A percentile compares a stretch with the other conserved stretches of the same genome.
Conservation (phyloP, 208 protist genomes). For the Zelonia costaricensis region DNA sequence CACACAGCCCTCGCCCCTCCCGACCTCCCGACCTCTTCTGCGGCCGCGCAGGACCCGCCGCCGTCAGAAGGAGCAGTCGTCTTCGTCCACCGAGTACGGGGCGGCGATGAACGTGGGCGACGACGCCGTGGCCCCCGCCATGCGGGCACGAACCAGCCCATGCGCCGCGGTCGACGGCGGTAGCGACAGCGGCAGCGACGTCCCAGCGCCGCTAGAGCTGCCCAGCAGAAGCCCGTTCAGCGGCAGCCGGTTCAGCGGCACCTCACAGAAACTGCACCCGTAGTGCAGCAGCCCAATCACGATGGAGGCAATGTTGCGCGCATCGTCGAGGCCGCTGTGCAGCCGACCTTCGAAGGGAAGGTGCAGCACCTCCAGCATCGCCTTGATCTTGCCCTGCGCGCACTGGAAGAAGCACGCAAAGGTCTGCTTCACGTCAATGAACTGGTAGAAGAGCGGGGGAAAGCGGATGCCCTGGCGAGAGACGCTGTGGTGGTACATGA, state of each 20-base stretch:
- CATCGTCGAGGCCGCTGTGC: conserved; percentile 88
- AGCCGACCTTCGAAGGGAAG: conserved; percentile 76
- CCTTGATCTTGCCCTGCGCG: conserved; percentile 80
- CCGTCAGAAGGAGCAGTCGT: conserved; percentile 11
- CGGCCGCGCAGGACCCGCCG: no score
- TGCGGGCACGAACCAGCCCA: not conserved
- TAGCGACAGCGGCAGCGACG: conserved; percentile 25
- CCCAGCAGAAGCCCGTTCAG: conserved; percentile 19
- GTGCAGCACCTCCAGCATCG: conserved; percentile 85
- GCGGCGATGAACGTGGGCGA: conserved; percentile 13
- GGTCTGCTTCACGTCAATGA: conserved; percentile 84
- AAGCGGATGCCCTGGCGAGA: conserved; percentile 78
- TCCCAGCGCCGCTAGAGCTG: not conserved
- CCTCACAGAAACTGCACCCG: conserved; percentile 76
- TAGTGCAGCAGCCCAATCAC: conserved; percentile 81
- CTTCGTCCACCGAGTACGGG: conserved; percentile 20
- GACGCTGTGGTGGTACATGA: conserved; percentile 85
- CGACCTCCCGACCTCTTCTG: no score
- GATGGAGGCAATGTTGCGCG: conserved; percentile 85
- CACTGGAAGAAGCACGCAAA: conserved; percentile 83
- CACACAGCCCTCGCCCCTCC: no score
- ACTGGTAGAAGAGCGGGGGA: conserved; percentile 83
- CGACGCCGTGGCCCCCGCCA: no score
- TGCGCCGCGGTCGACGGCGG: conserved; percentile 32
- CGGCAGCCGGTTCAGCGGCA: conserved; percentile 53